These are phyloP conservation scores for Irpex sp. DNA, from an alignment of 1,284 basidiomycete species.

Conservation along the genomic window DNA sequence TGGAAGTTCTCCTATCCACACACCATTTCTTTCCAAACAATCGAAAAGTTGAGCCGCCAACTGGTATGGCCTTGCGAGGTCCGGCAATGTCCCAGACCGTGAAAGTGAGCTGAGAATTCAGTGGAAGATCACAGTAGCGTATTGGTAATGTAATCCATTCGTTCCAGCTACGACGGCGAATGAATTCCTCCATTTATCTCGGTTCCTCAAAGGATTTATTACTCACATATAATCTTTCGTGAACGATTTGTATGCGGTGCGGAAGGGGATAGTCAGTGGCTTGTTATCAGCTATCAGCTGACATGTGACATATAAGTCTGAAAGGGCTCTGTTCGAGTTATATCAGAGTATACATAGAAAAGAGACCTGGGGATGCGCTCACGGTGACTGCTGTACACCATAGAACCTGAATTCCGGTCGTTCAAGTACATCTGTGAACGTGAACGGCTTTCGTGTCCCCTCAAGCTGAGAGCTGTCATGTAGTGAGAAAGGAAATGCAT, in stretches of 20 bases:
- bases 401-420: slow-evolving; percentile 77
- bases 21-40: slow-evolving; percentile 91
- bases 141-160: slow-evolving; percentile 91
- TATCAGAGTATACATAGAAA: slow-evolving; percentile 1
- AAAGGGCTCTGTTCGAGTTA: slow-evolving; percentile 51
- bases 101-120: slow-evolving; percentile 86
- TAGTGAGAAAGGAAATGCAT: background rate
- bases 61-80: slow-evolving; percentile 67
- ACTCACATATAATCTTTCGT: slow-evolving; percentile 75
- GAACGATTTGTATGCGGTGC: slow-evolving; percentile 92
- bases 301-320: slow-evolving; percentile 90
- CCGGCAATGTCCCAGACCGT: slow-evolving; percentile 94
- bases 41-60: slow-evolving; percentile 88
- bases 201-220: slow-evolving; percentile 5
- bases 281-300: slow-evolving; percentile 93
- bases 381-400: slow-evolving; percentile 73
- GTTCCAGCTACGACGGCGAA: slow-evolving; percentile 78
- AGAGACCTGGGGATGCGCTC: slow-evolving; percentile 28
- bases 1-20: slow-evolving; percentile 17
- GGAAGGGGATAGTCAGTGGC: slow-evolving; percentile 84
- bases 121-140: slow-evolving; percentile 86
- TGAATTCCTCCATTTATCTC: slow-evolving; percentile 2
- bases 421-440: slow-evolving; percentile 74
- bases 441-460: slow-evolving; percentile 65
- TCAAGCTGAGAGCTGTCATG: slow-evolving; percentile 75